Evolutionary conservation across 1,284 basidiomycete genomes (phyloP).

Genomic region (Apiotrichum sp.): DNA sequence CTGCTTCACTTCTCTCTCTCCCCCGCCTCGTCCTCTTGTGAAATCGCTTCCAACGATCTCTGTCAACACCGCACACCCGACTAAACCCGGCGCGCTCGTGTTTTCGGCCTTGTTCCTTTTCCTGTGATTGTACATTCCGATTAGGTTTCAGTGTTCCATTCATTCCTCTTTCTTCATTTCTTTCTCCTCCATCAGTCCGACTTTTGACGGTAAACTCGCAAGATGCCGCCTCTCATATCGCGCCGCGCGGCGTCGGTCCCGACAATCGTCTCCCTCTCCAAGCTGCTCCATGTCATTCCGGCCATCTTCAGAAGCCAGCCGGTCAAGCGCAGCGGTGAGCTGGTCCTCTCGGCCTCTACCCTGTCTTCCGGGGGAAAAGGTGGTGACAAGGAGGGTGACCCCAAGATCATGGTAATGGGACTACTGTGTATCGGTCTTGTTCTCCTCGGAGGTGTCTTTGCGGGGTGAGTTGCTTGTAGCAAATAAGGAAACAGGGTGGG

Average conservation of each 20-base stretch:
- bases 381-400: conserved; percentile 37
- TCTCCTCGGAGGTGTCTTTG: conserved; percentile 73
- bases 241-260: conserved; percentile 20
- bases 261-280: conserved; percentile 34
- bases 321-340: conserved; percentile 5
- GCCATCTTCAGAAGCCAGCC: not conserved
- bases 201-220: not conserved
- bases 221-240: conserved; percentile 17
- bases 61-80: too few species aligned
- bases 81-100: too few species aligned
- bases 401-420: conserved; percentile 61
- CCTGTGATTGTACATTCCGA: too few species aligned
- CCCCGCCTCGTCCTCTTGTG: too few species aligned
- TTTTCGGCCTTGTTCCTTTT: too few species aligned
- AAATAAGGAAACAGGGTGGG: too few species aligned
- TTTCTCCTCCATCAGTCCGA: not conserved
- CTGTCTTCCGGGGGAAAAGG: conserved; percentile 1
- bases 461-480: conserved; percentile 57
- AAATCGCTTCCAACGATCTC: too few species aligned
- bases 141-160: too few species aligned
- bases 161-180: not conserved
- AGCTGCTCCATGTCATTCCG: conserved; percentile 32
- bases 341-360: not conserved
- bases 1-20: too few species aligned
- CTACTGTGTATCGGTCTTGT: conserved; percentile 62